Evolutionary conservation across 257 asterid species (phyloP).

Genomic region (Nicotiana tomentosiformis): DNA sequence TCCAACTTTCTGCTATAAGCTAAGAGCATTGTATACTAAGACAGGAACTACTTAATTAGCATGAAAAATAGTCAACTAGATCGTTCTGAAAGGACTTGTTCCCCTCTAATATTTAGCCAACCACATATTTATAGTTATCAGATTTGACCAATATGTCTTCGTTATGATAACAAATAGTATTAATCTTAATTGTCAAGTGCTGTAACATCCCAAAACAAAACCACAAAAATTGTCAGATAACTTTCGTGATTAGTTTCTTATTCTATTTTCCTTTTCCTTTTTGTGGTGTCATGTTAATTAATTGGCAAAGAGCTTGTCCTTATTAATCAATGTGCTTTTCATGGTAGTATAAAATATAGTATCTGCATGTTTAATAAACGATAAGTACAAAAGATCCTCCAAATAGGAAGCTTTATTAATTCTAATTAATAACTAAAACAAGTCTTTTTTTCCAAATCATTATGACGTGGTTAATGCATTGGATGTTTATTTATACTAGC

Average conservation of each 20-base stretch:
- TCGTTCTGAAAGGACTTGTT: neutral
- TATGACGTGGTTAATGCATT: neutral
- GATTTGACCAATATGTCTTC: neutral
- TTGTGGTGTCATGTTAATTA: neutral
- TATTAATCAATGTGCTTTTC: neutral
- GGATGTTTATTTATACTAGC: neutral
- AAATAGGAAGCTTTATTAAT: neutral
- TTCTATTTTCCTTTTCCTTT: neutral
- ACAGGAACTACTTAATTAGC: neutral
- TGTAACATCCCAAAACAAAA: neutral
- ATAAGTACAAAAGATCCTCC: neutral
- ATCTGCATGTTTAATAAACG: neutral
- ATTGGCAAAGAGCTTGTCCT: neutral
- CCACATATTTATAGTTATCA: neutral
- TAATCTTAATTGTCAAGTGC: neutral
- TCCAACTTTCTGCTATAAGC: neutral
- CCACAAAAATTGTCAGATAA: neutral
- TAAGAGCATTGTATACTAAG: too few relatives aligned
- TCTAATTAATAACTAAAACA: neutral
- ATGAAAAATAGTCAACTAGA: neutral
- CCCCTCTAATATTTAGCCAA: neutral
- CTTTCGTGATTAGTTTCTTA: constrained; percentile 2
- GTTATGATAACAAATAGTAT: neutral
- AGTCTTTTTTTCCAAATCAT: neutral
- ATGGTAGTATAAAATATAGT: neutral